Conservation (phyloP, 805 yeast genomes). For the Naumovozyma castellii region DNA sequence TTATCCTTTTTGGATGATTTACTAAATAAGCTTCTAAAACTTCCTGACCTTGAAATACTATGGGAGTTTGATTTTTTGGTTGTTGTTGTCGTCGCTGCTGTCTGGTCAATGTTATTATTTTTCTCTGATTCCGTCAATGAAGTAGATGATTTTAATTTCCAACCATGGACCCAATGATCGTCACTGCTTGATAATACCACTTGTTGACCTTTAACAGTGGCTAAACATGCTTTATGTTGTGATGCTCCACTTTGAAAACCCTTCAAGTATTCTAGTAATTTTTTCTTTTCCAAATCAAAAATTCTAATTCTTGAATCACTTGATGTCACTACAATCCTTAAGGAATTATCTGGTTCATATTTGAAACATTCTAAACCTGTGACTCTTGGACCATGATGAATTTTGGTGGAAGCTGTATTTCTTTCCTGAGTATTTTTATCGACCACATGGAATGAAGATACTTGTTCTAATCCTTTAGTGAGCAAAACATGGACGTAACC, state of each 20-base stretch:
- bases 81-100: neutral
- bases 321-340: conserved; percentile 53
- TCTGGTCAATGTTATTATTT: neutral
- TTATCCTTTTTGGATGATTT: conserved; percentile 5
- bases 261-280: conserved; percentile 55
- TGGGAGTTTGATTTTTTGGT: neutral
- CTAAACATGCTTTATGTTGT: conserved; percentile 50
- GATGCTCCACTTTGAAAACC: conserved; percentile 66
- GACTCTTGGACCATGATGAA: conserved; percentile 44
- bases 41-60: conserved; percentile 5
- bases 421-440: conserved; percentile 29
- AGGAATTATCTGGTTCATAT: conserved; percentile 21
- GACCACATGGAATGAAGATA: conserved; percentile 38
- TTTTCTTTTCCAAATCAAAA: conserved; percentile 44
- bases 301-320: conserved; percentile 75
- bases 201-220: conserved; percentile 5
- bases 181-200: conserved; percentile 69
- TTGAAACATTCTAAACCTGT: conserved; percentile 61
- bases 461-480: conserved; percentile 50
- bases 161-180: conserved; percentile 76
- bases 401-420: conserved; percentile 6
- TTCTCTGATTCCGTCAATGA: neutral
- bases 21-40: conserved; percentile 9
- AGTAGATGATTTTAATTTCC: conserved; percentile 44
- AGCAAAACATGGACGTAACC: conserved; percentile 57